Conservation (phyloP, 2,329 filamentous ascomycete species). For the Macrophomina pseudophaseolina region DNA sequence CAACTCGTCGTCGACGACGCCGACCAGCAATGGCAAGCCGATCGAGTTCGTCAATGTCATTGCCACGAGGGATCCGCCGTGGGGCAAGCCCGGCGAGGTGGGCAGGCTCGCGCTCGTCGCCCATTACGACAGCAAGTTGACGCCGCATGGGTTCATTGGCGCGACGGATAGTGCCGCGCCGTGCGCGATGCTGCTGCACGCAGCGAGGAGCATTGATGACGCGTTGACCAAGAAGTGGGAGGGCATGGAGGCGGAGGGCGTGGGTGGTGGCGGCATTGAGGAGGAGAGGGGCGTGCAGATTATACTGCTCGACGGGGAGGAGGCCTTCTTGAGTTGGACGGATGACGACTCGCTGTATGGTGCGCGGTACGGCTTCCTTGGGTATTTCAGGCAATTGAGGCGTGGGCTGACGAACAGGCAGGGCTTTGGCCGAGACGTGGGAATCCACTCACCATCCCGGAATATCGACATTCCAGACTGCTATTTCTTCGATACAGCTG, state of each 20-base stretch:
- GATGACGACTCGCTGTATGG: constrained; percentile 86
- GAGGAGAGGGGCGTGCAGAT: constrained; percentile 87
- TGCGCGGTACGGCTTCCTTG: constrained; percentile 62
- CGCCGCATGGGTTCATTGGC: constrained; percentile 85
- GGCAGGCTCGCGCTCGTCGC: constrained; percentile 84
- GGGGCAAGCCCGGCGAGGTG: constrained; percentile 74
- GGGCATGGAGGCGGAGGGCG: constrained; percentile 67
- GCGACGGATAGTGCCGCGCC: constrained; percentile 93
- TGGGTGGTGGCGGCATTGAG: constrained; percentile 54
- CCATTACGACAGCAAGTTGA: constrained; percentile 88
- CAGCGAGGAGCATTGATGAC: constrained; percentile 77
- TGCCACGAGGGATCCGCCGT: constrained; percentile 85
- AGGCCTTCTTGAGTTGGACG: constrained; percentile 84
- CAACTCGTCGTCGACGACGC: constrained; percentile 87
- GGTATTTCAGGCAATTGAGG: not conserved
- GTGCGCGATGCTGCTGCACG: constrained; percentile 91
- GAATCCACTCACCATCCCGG: constrained; percentile 71
- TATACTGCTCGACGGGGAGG: constrained; percentile 88
- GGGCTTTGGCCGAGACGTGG: constrained; percentile 80
- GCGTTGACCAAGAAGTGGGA: constrained; percentile 84
- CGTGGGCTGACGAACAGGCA: constrained; percentile 29
- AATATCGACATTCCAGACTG: constrained; percentile 74
- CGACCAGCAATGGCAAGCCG: constrained; percentile 70
- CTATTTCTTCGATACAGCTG: constrained; percentile 78
- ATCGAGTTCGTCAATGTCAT: constrained; percentile 89